These are phyloP conservation scores for Leptomonas pyrrhocoris DNA, from an alignment of 208 protist species.

Conservation along the genomic window DNA sequence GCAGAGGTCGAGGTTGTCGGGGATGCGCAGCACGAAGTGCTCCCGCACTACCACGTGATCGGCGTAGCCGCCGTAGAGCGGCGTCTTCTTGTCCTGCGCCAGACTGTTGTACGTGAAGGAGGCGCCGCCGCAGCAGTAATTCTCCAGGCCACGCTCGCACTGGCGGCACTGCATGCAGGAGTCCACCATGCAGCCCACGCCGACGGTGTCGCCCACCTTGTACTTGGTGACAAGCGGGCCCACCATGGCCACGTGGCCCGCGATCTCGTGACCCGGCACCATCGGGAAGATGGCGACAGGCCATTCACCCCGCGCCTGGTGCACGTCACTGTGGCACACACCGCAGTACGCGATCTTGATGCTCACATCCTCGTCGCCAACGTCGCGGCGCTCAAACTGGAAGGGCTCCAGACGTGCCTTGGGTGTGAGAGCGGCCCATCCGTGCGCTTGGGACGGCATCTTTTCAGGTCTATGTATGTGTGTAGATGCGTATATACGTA, in stretches of 20 bases:
- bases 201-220: conserved; percentile 83
- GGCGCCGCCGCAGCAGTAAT: conserved; percentile 71
- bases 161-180: conserved; percentile 65
- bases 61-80: conserved; percentile 71
- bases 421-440: conserved; percentile 43
- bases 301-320: conserved; percentile 69
- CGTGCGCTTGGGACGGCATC: conserved; percentile 44
- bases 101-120: conserved; percentile 65
- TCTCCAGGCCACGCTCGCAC: conserved; percentile 71
- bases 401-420: conserved; percentile 59
- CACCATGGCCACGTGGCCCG: conserved; percentile 65
- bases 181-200: conserved; percentile 90
- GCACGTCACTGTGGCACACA: conserved; percentile 86
- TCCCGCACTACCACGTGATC: conserved; percentile 73
- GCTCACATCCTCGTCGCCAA: conserved; percentile 47
- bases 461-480: no score
- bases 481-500: no score
- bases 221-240: conserved; percentile 70
- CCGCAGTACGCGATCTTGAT: conserved; percentile 83
- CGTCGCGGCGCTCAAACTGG: conserved; percentile 49
- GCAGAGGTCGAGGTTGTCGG: conserved; percentile 58
- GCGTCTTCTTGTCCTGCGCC: conserved; percentile 38
- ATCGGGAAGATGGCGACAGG: conserved; percentile 56
- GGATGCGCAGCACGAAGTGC: conserved; percentile 73
- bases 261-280: conserved; percentile 82